Evolutionary conservation across 139 green algal genomes (phyloP), one percentile per base, ranked within the genome.

Genomic region (Haematococcus lacustris): DNA sequence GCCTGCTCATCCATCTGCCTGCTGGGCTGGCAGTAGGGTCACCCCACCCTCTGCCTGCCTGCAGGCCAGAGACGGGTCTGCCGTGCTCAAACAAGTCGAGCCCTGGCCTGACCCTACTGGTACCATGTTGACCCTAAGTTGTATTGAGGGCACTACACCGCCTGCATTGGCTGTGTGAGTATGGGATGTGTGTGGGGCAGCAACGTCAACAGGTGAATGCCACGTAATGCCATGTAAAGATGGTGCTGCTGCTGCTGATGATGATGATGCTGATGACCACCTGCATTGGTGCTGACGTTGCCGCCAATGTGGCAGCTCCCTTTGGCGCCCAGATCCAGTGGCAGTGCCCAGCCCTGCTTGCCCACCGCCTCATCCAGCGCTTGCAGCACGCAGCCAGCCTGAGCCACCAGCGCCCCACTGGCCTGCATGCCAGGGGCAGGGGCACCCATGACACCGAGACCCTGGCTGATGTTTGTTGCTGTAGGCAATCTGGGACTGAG

Each of bases 261-360:
- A n/a, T n/a, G n/a, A n/a, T n/a, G n/a, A n/a, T n/a, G n/a, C n/a
- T n/a, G n/a, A n/a, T n/a, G n/a, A n/a, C 1, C 40, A 82, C 91
- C 93, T 70, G 95, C 95, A 66, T 98, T 98, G 34, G 95, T 99
- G 51, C 93, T 90, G n/a, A 98, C 85, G 74, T 97, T 98, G 66
- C 96, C 96, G 1, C 95, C 96, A 25, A 98, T 96, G 28, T 97
- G 90, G 84, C 96, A 99, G 76, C 78, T 94, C 25, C 91, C 92
- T 79, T 97, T 98, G 39, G 94, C 92, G 0, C 95, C 96, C 33
- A 99, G 82, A 77, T 98, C 95, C 64, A 98, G 83, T 0, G 96
- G 96, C 84, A 98, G 91, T 51, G 79, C 87, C 74, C 89, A 88
- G 30, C 93, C 92, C 0, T 78, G 60, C 17, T 77, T 43, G 13